Base-by-base conservation (phyloP, 2,329 filamentous ascomycete genomes). In the Sporothrix sp. region DNA sequence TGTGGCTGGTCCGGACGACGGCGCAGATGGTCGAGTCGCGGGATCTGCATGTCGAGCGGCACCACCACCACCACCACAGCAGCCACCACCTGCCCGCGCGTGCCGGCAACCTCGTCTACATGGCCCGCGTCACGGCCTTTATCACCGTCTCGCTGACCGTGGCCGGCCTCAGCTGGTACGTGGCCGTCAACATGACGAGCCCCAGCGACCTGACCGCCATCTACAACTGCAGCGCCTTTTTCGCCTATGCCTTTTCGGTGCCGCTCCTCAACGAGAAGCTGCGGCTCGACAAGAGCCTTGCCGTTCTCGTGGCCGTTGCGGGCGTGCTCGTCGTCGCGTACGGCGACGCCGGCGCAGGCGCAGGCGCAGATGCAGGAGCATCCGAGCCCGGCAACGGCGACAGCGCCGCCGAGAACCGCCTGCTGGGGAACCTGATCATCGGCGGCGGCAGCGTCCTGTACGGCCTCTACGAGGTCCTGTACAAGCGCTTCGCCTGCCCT, bases 161-260 rank as follows among this genome's bases (percentile, higher is more conserved):
- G 35, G 93, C 91, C 1, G 93, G 93, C 23, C 79, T 90, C 48
- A 91, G 85, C 60, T 98, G 93, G 93, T 98, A 97, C 62, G 75
- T 97, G 32, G 91, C 93, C 14, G 91, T 98, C 52, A 87, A 88
- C 67, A 70, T 95, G 73, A 98, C 93, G 1, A 95, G 87, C 3
- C 85, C 93, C 3, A 89, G 85, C 58, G 93, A 98, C 66, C 70
- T 98, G 60, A 98, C 93, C 1, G 93, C 93, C 49, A 98, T 98
- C 60, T 98, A 98, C 76, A 98, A 98, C 70, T 98, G 93, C 74
- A 95, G 87, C 48, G 91, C 93, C 52, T 98, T 98, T 69, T 98
- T 98, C 66, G 93, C 93, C 44, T 98, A 98, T 64, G 91, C 87
- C 11, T 98, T 98, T 64, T 94, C 87, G 40, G 89, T 98, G 39